Base-by-base conservation (phyloP, 2,329 filamentous ascomycete genomes). In the Neopestalotiopsis clavispora region DNA sequence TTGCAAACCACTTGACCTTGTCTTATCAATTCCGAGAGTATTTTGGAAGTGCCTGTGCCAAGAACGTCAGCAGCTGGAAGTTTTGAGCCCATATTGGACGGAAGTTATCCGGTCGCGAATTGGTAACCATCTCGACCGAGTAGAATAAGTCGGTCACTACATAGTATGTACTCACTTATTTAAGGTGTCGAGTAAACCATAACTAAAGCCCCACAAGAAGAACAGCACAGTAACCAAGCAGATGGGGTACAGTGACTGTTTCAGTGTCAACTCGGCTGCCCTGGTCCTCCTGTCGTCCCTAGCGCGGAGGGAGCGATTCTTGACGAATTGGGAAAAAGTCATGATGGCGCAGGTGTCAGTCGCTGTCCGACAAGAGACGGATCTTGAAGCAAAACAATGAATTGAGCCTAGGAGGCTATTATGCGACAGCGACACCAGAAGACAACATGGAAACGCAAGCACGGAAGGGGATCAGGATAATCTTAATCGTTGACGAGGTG, bases 171-270 rank as follows among this genome's bases (percentile, higher is more conserved):
- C 66, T 45, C 40, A 69, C 75, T 79, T 78, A 69, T 79, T 79
- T 65, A 79, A 68, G 3, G 85, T 87, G 71, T 90, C 87, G 58
- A 90, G 82, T 20, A 89, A 81, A 38, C 86, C 86, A 75, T 88
- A 89, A 28, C 81, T 83, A 77, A 88, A 88, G 32, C 87, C 87
- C 88, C 88, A 90, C 28, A 91, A 84, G 76, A 91, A 90, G 80
- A 91, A 91, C 1, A 91, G 79, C 62, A 90, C 81, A 0, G 89
- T 91, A 65, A 93, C 91, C 4, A 94, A 84, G 67, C 83, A 82
- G 60, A 93, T 84, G 3, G 91, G 92, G 72, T 87, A 87, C 66
- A 94, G 83, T 13, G 91, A 93, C 74, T 92, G 85, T 66, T 89
- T 84, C 38, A 93, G 77, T 0, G 90, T 92, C 71, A 94, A 82